A percentile compares a stretch with the other conserved stretches of the same genome.
phyloP scores from a whole-genome alignment of 805 yeast species.

The Yamadazyma philogaea region DNA sequence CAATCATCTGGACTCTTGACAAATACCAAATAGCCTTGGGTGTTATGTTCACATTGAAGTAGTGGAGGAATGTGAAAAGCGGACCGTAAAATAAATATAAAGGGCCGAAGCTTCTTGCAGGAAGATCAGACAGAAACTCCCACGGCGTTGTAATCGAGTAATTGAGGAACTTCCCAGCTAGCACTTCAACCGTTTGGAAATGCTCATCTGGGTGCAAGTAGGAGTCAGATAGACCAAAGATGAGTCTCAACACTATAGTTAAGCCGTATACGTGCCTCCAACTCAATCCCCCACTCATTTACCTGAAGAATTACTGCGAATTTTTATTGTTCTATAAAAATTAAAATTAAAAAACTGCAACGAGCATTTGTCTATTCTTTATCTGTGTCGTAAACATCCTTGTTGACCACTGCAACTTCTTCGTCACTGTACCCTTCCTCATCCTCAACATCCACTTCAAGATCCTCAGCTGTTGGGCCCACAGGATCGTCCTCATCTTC shows the following conservation, averaged over 20 bases:
- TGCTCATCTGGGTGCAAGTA: slow-evolving; percentile 98
- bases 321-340: slow-evolving; percentile 3
- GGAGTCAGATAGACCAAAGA: slow-evolving; percentile 65
- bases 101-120: slow-evolving; percentile 72
- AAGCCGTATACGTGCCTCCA: slow-evolving; percentile 51
- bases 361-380: slow-evolving; percentile 7
- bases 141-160: slow-evolving; percentile 59
- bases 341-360: slow-evolving; percentile 2
- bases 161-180: slow-evolving; percentile 49
- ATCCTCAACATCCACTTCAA: slow-evolving; percentile 12
- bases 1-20: slow-evolving; percentile 49
- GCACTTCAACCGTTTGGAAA: slow-evolving; percentile 81
- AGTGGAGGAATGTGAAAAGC: slow-evolving; percentile 33
- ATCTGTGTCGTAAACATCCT: slow-evolving; percentile 8
- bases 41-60: slow-evolving; percentile 33
- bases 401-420: slow-evolving; percentile 12
- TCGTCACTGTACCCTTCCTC: slow-evolving; percentile 25
- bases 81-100: slow-evolving; percentile 71
- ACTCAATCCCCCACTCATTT: slow-evolving; percentile 15
- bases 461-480: slow-evolving; percentile 12
- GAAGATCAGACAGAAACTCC: slow-evolving; percentile 64
- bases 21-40: slow-evolving; percentile 54
- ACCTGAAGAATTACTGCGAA: slow-evolving; percentile 1
- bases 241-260: slow-evolving; percentile 47
- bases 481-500: slow-evolving; percentile 4